A percentile compares a stretch with the other conserved stretches of the same genome.
These are phyloP conservation scores for Furcasterigmium sp. DNA, from an alignment of 2,329 filamentous ascomycete species.

Conservation along the genomic window DNA sequence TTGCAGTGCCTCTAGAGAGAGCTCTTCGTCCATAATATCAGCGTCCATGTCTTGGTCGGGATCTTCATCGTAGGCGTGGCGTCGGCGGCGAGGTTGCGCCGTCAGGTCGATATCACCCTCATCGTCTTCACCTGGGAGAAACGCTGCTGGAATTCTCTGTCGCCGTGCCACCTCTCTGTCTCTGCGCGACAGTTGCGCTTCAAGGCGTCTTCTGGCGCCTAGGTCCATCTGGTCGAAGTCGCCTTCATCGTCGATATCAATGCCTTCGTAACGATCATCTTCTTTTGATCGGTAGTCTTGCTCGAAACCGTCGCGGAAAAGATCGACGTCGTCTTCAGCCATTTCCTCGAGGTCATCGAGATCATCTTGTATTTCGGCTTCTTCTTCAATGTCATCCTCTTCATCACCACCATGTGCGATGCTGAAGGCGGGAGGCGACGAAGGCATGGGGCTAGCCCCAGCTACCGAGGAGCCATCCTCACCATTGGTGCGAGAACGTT, in stretches of 20 bases:
- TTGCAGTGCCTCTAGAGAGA: conserved; percentile 83
- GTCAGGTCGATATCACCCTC: conserved; percentile 81
- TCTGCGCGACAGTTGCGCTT: conserved; percentile 67
- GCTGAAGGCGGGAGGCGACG: conserved; percentile 58
- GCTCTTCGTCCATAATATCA: conserved; percentile 92
- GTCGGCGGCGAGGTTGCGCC: conserved; percentile 75
- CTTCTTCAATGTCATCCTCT: conserved; percentile 67
- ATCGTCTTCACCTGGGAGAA: conserved; percentile 76
- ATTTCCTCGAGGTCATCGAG: conserved; percentile 75
- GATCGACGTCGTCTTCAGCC: conserved; percentile 75
- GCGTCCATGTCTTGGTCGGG: conserved; percentile 87
- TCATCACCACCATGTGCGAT: conserved; percentile 65
- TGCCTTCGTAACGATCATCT: conserved; percentile 63
- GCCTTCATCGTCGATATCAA: conserved; percentile 71
- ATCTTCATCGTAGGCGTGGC: conserved; percentile 92
- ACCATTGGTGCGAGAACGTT: conserved; percentile 47
- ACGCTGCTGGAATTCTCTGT: conserved; percentile 65
- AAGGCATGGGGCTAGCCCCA: conserved; percentile 57
- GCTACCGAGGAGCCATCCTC: conserved; percentile 49
- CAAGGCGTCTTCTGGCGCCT: conserved; percentile 63
- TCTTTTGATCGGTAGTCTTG: conserved; percentile 64
- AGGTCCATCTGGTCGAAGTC: conserved; percentile 67
- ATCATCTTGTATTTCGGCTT: conserved; percentile 66
- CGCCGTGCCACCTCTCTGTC: conserved; percentile 66
- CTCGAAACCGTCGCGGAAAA: conserved; percentile 70